Percentiles rank a stretch among this genome's conserved stretches.
Evolutionary conservation across 352 stramenopile species (phyloP).

Genomic region (Plasmopara viticola): DNA sequence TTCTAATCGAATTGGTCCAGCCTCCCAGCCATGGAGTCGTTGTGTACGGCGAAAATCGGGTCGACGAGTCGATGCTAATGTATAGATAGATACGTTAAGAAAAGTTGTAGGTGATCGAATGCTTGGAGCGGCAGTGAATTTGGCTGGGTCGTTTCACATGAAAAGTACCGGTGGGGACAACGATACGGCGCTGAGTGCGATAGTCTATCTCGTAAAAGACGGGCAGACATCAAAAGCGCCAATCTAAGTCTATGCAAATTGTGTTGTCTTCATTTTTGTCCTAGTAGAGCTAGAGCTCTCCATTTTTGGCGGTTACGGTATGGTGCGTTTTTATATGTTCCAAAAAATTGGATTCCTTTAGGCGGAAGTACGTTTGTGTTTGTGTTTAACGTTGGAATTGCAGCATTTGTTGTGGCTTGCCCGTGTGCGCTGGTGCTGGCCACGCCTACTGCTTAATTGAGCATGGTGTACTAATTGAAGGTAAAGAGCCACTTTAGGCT

Average conservation of each 20-base stretch:
- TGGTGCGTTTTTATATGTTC: no score
- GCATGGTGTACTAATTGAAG: conserved; percentile 98
- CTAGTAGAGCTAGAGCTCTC: conserved; percentile 91
- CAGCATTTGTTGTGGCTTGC: conserved; percentile 97
- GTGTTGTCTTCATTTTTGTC: conserved; percentile 93
- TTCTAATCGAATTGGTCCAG: conserved; percentile 87
- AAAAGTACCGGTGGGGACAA: conserved; percentile 89
- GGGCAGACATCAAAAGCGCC: conserved; percentile 97
- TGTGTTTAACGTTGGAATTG: conserved; percentile 96
- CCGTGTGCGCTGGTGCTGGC: conserved; percentile 97
- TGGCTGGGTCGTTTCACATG: conserved; percentile 89
- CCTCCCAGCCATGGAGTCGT: conserved; percentile 91
- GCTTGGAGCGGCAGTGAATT: conserved; percentile 90
- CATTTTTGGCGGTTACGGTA: conserved; percentile 90
- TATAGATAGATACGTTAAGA: conserved; percentile 91
- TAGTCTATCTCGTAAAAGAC: conserved; percentile 97
- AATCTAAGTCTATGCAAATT: conserved; percentile 97
- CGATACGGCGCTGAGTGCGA: conserved; percentile 94
- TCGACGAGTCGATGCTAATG: conserved; percentile 94
- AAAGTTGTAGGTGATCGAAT: conserved; percentile 86
- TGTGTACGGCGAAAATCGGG: conserved; percentile 80
- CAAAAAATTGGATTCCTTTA: conserved; percentile 61
- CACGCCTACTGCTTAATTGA: conserved; percentile 94
- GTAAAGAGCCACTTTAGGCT: conserved; percentile 88
- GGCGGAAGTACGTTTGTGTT: conserved; percentile 88